These are phyloP conservation scores for Taxillus chinensis DNA, from an alignment of 164 flowering plant species.

Conservation along the genomic window DNA sequence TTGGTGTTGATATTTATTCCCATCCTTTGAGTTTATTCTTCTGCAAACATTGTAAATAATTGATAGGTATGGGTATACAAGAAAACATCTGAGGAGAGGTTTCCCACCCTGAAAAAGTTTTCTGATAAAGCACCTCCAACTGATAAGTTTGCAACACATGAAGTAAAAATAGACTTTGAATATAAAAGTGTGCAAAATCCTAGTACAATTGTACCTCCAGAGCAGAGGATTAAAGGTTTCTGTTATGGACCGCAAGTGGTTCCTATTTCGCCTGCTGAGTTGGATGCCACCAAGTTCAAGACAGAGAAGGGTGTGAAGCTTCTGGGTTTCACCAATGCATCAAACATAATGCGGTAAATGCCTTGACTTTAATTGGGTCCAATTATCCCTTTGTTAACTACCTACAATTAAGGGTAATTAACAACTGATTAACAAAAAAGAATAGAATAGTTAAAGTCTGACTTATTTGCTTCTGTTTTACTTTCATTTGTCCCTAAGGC, in stretches of 20 bases:
- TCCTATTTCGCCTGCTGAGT: slow-evolving; percentile 80
- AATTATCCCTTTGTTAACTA: neutral
- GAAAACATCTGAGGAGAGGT: slow-evolving; percentile 80
- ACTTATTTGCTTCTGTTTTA: slow-evolving; percentile 5
- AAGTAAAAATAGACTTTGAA: slow-evolving; percentile 83
- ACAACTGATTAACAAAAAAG: too few species aligned
- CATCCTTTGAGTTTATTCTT: neutral
- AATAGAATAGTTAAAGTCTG: too few species aligned
- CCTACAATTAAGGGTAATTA: too few species aligned
- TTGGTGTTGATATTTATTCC: too few species aligned
- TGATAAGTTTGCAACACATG: slow-evolving; percentile 84
- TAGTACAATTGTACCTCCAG: slow-evolving; percentile 70
- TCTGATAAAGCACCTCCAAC: slow-evolving; percentile 87
- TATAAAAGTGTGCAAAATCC: slow-evolving; percentile 61
- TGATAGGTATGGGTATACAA: slow-evolving; percentile 92
- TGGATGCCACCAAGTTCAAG: slow-evolving; percentile 84
- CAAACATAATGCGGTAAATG: slow-evolving; percentile 72
- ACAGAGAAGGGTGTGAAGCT: slow-evolving; percentile 91
- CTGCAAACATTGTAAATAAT: neutral
- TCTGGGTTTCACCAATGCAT: slow-evolving; percentile 82
- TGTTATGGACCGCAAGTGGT: slow-evolving; percentile 94
- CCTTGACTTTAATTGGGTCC: slow-evolving; percentile 6
- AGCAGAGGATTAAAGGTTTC: slow-evolving; percentile 92
- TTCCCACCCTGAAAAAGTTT: slow-evolving; percentile 79
- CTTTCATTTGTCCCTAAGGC: slow-evolving; percentile 28